Base-by-base conservation (phyloP, 2,329 filamentous ascomycete species). In the Alternaria gaisen region DNA sequence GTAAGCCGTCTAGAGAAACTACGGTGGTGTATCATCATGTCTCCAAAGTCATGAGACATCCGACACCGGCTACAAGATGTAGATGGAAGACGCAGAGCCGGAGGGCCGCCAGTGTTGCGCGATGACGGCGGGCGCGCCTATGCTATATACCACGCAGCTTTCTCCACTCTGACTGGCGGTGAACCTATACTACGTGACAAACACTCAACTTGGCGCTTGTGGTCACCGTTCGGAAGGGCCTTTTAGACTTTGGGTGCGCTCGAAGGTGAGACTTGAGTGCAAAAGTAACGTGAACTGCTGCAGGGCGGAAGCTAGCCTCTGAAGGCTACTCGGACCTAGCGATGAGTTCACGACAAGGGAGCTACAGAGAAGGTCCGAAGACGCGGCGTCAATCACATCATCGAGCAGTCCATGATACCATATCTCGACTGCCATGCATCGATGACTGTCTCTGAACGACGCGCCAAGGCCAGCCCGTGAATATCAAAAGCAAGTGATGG, bases 101-200 rank as follows among this genome's bases (percentile, higher is more conserved):
- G 40, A n/a, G 6, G 32, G 67, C 11, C 24, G 24, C 24, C 11
- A 32, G 30, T 32, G 30, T 12, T 26, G 30, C 30, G 30, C 30
- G 30, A 10, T 32, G 30, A 32, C 30, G 30, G 30, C 26, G 48
- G 36, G 36, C 41, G 34, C 12, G 56, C 20, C 44, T 54, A n/a
- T 26, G 42, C 52, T 67, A 67, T 66, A 64, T 69, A 67, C 50
- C 60, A 28, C 50, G 56, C 68, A 59, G 54, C 46, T 40, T 53
- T 59, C 62, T 67, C 67, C 70, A 71, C 68, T 47, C 52, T 32
- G 58, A 53, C 58, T 69, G 64, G 71, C 71, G 70, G 71, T 72
- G 69, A 38, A 72, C 60, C 56, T 56, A 43, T 18, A 38, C 54
- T 41, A 56, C 53, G 53, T 41, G 48, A 53, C 28, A 55, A 44